Evolutionary conservation across 2,329 filamentous ascomycete species (phyloP), one percentile per base, ranked within the genome.

Genomic region (Pyrenophora seminiperda): DNA sequence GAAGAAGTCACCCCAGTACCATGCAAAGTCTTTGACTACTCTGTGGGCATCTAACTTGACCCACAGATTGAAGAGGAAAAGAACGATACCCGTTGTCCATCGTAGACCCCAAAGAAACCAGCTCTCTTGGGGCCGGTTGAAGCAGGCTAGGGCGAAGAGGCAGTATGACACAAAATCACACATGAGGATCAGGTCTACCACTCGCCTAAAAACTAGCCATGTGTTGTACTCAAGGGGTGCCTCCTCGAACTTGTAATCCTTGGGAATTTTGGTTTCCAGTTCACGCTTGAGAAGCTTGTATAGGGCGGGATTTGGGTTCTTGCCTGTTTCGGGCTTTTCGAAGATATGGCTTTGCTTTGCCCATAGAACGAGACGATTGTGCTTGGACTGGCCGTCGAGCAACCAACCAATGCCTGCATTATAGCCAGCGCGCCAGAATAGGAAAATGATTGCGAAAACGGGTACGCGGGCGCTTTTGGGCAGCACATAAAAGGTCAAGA

Each of bases 1-100:
- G 81, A 97, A 99, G 77, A 97, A 97, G 75, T 99, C 94, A 54
- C 94, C 94, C 94, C 94, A 99, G 76, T 97, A 99, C 94, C 94
- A 99, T 20, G 94, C 94, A 77, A 92, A 99, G 75, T 99, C 94
- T 75, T 97, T 97, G 70, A 99, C 94, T 41, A 99, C 94, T 54
- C 94, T 84, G 74, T 99, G 94, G 15, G 94, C 94, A 75, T 99
- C 94, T 55, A 99, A 81, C 77, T 99, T 99, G 58, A 99, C 94
- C 92, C 94, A 97, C 17, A 97, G 81, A 73, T 97, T 99, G 82
- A 99, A 97, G 50, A 89, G 81, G 56, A 99, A 87, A 19, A 97
- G 81, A 32, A 82, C 75, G 59, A 93, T 82, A 42, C 94, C 94
- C 38, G 86, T 80, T 3, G 79, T 70, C 94, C 94, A 99, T 53